These are phyloP conservation scores for Podaxis sp. DNA, from an alignment of 768 basidiomycete genomes.

Conservation along the genomic window DNA sequence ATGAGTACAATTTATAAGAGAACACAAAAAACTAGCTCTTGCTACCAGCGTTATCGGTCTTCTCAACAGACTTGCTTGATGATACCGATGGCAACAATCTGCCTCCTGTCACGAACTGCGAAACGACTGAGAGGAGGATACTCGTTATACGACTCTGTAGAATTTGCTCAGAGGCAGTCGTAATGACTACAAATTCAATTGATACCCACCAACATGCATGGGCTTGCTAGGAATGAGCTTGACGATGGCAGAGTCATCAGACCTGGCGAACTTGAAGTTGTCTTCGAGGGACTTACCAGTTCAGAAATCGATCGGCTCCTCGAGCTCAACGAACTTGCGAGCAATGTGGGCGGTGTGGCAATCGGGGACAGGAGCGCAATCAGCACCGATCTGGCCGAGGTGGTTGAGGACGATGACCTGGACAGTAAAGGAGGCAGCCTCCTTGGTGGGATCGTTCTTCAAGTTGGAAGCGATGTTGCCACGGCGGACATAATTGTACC, in stretches of 20 bases:
- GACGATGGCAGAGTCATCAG: constrained; percentile 98
- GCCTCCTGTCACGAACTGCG: constrained; percentile 99
- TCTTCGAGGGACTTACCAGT: constrained; percentile 91
- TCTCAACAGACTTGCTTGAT: constrained; percentile 90
- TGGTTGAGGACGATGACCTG: constrained; percentile 99
- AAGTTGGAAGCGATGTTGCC: constrained; percentile 99
- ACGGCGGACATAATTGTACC: constrained; percentile 76
- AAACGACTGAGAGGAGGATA: constrained; percentile 99
- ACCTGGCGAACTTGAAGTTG: constrained; percentile 96
- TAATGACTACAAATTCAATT: neutral
- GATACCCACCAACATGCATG: constrained; percentile 45
- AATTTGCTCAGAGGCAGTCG: neutral
- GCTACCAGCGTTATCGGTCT: constrained; percentile 85
- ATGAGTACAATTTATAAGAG: neutral
- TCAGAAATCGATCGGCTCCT: constrained; percentile 99
- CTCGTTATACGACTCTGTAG: constrained; percentile 80
- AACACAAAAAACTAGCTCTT: constrained; percentile 56
- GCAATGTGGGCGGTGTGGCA: constrained; percentile 99
- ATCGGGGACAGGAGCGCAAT: constrained; percentile 98
- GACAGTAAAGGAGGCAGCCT: constrained; percentile 98
- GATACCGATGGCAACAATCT: constrained; percentile 98
- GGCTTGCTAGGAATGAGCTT: constrained; percentile 97
- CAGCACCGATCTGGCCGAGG: constrained; percentile 99
- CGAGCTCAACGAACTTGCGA: constrained; percentile 97
- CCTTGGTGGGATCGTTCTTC: constrained; percentile 99